Conservation (phyloP, 179 eudicot genomes). For the Silene coronaria region DNA sequence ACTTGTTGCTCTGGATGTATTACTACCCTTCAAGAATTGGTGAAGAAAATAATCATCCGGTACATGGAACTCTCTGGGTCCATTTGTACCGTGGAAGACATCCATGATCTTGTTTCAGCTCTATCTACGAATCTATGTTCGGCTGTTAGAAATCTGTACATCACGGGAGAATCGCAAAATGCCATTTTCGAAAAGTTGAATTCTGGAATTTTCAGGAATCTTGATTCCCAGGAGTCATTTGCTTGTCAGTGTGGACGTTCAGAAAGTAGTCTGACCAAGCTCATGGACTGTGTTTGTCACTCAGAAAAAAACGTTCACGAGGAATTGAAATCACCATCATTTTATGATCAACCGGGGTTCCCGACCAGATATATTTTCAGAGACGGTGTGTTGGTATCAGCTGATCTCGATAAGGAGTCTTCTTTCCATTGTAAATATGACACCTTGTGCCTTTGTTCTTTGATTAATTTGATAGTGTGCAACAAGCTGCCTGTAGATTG, state of each 20-base stretch:
- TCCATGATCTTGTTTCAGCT: slow-evolving; percentile 57
- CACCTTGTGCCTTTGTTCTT: slow-evolving; percentile 69
- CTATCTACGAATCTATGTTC: slow-evolving; percentile 53
- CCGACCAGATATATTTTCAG: slow-evolving; percentile 42
- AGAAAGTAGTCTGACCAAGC: slow-evolving; percentile 21
- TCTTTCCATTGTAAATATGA: slow-evolving; percentile 76
- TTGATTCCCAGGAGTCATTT: slow-evolving; percentile 22
- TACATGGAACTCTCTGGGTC: slow-evolving; percentile 38
- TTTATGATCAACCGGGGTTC: slow-evolving; percentile 19
- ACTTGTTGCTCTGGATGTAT: slow-evolving; percentile 62
- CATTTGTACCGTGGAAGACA: slow-evolving; percentile 56
- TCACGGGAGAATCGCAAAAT: slow-evolving; percentile 16
- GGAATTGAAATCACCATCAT: slow-evolving; percentile 19
- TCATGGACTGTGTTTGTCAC: slow-evolving; percentile 51
- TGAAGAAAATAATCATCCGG: slow-evolving; percentile 35
- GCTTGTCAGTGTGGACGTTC: slow-evolving; percentile 30
- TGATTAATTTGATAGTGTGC: slow-evolving; percentile 57
- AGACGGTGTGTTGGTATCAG: slow-evolving; percentile 56
- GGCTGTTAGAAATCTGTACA: slow-evolving; percentile 41
- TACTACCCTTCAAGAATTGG: slow-evolving; percentile 33
- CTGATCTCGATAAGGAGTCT: slow-evolving; percentile 34
- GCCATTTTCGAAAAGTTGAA: slow-evolving; percentile 10
- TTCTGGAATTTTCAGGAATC: slow-evolving; percentile 17
- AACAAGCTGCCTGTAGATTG: slow-evolving; percentile 49
- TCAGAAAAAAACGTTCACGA: slow-evolving; percentile 19